Conservation (phyloP, 306 rosid species). For the Dryas alaskensis region DNA sequence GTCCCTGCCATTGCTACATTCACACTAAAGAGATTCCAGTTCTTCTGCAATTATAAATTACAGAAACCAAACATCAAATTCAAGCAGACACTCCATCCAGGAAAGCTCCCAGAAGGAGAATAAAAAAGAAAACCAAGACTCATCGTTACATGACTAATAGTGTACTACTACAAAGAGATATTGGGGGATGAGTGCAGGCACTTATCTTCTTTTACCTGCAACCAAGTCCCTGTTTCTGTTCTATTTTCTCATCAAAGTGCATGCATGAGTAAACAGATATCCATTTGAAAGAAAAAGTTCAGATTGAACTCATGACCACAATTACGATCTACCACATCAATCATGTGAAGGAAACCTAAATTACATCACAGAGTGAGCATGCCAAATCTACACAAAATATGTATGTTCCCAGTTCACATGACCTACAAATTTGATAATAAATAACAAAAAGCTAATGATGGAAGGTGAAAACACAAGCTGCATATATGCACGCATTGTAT, state of each 20-base stretch:
- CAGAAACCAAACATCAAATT: slow-evolving; percentile 14
- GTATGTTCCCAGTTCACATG: background rate
- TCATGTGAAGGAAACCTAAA: background rate
- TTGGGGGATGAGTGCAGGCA: background rate
- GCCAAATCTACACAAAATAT: slow-evolving; percentile 1
- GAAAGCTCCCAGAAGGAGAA: background rate
- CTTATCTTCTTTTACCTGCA: background rate
- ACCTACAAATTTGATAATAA: background rate
- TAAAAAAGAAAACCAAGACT: background rate
- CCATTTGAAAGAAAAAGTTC: background rate
- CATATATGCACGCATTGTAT: background rate
- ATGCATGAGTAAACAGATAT: background rate
- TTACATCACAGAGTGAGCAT: background rate
- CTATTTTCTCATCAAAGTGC: background rate
- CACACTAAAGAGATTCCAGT: slow-evolving; percentile 92
- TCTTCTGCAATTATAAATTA: slow-evolving; percentile 59
- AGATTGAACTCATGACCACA: background rate
- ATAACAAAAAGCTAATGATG: background rate
- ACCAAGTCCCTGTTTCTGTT: background rate
- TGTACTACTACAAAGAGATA: background rate
- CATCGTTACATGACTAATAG: background rate
- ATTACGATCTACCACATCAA: background rate
- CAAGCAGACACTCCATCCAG: background rate
- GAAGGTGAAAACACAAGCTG: background rate
- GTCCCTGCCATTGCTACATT: slow-evolving; percentile 91